phyloP scores from a whole-genome alignment of 306 rosid species.

The Cotoneaster glaucophyllus region DNA sequence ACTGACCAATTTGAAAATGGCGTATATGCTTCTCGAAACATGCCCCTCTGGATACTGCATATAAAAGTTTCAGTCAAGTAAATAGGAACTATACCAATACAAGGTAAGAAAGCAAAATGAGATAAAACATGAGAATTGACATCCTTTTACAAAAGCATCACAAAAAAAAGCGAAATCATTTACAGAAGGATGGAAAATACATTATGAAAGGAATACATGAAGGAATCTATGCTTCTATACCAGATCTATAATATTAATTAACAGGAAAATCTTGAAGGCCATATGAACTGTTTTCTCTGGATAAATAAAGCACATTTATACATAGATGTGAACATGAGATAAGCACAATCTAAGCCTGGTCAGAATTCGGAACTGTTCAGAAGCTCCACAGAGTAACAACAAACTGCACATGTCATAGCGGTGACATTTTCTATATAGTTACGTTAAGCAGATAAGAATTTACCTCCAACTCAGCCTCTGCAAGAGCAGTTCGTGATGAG shows the following conservation, averaged over 20 bases:
- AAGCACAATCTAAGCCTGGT: background rate
- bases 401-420: background rate
- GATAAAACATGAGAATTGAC: background rate
- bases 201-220: background rate
- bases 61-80: slow-evolving; percentile 20
- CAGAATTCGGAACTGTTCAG: background rate
- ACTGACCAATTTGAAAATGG: slow-evolving; percentile 64
- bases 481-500: slow-evolving; percentile 96
- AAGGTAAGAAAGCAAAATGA: background rate
- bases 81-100: background rate
- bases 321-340: background rate
- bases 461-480: slow-evolving; percentile 99
- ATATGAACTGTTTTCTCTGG: background rate
- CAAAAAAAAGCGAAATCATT: background rate
- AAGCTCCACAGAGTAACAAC: background rate
- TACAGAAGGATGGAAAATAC: background rate
- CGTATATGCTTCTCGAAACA: slow-evolving; percentile 82
- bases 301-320: background rate
- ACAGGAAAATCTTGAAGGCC: background rate
- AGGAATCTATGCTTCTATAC: background rate
- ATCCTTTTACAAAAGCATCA: background rate
- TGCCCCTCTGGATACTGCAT: slow-evolving; percentile 93
- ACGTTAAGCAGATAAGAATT: slow-evolving; percentile 5
- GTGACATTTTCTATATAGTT: slow-evolving; percentile 1
- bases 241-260: background rate